Percentiles rank a stretch among this genome's conserved stretches.
Evolutionary conservation across 139 green algal species (phyloP).

Genomic region (Chlamydomonas incerta): DNA sequence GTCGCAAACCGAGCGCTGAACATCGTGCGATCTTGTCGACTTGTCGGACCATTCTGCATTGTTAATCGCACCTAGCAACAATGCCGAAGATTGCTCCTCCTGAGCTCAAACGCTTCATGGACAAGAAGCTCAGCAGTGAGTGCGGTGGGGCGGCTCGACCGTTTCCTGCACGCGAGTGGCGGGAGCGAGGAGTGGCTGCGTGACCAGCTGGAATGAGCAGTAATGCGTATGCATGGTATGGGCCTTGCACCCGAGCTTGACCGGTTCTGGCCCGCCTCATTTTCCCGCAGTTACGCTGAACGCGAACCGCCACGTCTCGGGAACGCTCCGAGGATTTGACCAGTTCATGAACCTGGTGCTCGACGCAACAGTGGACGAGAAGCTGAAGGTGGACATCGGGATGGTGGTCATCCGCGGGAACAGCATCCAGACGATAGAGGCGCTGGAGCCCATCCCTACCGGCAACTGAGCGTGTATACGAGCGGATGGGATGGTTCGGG

Average conservation of each 20-base stretch:
- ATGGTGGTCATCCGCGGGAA: slow-evolving; percentile 99
- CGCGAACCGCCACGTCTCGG: slow-evolving; percentile 93
- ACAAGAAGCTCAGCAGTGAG: slow-evolving; percentile 89
- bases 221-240: too few relatives aligned
- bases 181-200: too few relatives aligned
- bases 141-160: not conserved
- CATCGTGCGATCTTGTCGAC: too few relatives aligned
- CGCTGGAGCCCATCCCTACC: slow-evolving; percentile 77
- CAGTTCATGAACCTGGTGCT: slow-evolving; percentile 99
- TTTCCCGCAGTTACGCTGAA: slow-evolving; percentile 80
- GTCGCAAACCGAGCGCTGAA: too few relatives aligned
- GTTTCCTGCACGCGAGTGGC: too few relatives aligned
- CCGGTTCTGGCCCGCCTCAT: too few relatives aligned
- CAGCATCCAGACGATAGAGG: slow-evolving; percentile 95
- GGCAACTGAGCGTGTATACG: too few relatives aligned
- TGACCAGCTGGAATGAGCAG: too few relatives aligned
- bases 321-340: slow-evolving; percentile 96
- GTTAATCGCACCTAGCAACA: not conserved
- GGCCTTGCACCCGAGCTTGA: not conserved
- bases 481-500: too few relatives aligned
- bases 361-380: slow-evolving; percentile 93
- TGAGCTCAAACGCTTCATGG: slow-evolving; percentile 95
- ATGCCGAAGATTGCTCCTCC: slow-evolving; percentile 92
- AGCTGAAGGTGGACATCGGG: slow-evolving; percentile 92
- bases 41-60: too few relatives aligned